Base-by-base conservation (phyloP, 1,139 yeast genomes). In the Geotrichum siamense region DNA sequence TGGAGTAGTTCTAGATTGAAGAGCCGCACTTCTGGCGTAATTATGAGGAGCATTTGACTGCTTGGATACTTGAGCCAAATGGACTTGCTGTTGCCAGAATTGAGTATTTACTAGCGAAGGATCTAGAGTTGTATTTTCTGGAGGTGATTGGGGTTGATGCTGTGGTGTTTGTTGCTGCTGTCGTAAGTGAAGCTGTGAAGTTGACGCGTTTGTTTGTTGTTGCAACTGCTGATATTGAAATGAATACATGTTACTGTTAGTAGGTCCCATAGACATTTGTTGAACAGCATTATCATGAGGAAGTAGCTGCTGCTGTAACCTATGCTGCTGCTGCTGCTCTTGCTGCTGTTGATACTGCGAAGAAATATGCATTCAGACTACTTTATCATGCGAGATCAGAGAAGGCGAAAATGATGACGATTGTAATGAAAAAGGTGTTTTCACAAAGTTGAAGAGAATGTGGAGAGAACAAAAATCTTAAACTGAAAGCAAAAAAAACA, bases 1-100 rank as follows among this genome's bases (percentile, higher is more conserved):
- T 27, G 54, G 53, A 42, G 31, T 47, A 28, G 38, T 46, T 39
- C 59, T 52, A 13, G 91, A 84, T 54, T 84, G 76, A 47, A 85
- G 75, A 2, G 97, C 97, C 45, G 93, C 94, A 55, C 83, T 84
- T 51, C 96, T 75, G 2, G 98, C 98, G 64, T 87, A 91, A 54
- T 75, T 82, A 64, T 91, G 96, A 8, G 96, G 87, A 35, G 76
- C 66, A 48, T 71, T 67, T 13, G 89, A 76, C 52, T 76, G 78
- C 63, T 95, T 74, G 4, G 96, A 83, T 36, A 84, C 65, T 51
- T 81, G 86, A 27, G 81, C 83, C 53, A 91, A 72, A 60, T 82
- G 93, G 47, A 75, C 69, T 66, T 91, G 98, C 57, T 87, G 87
- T 61, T 82, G 86, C 96, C 96, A 87, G 59, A 78, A 78, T 4